A percentile compares a stretch with the other conserved stretches of the same genome.
Conservation (phyloP, 78 protist species). For the Dictyostelium discoideum region dicty_2.7 NC_007091.3:2103001-2103500, state of each 20-base stretch:
- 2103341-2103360: too few relatives aligned
- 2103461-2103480: too few relatives aligned
- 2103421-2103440: too few relatives aligned
- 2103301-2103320: not conserved
- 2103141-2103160: not conserved
- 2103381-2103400: too few relatives aligned
- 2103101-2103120: not conserved
- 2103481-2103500: not conserved
- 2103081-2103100: slow-evolving; percentile 45
- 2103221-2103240: slow-evolving; percentile 71
- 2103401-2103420: too few relatives aligned
- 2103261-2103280: slow-evolving; percentile 74
- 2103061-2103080: slow-evolving; percentile 68
- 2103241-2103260: slow-evolving; percentile 57
- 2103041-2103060: slow-evolving; percentile 56
- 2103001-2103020: slow-evolving; percentile 64
- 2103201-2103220: slow-evolving; percentile 63
- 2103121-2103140: not conserved
- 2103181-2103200: slow-evolving; percentile 69
- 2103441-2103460: too few relatives aligned
- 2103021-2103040: slow-evolving; percentile 57
- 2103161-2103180: not conserved
- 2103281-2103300: slow-evolving; percentile 11
- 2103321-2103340: too few relatives aligned
- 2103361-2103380: too few relatives aligned